Evolutionary conservation across 257 asterid genomes (phyloP).

Genomic region (Paraleonurus japonicus): DNA sequence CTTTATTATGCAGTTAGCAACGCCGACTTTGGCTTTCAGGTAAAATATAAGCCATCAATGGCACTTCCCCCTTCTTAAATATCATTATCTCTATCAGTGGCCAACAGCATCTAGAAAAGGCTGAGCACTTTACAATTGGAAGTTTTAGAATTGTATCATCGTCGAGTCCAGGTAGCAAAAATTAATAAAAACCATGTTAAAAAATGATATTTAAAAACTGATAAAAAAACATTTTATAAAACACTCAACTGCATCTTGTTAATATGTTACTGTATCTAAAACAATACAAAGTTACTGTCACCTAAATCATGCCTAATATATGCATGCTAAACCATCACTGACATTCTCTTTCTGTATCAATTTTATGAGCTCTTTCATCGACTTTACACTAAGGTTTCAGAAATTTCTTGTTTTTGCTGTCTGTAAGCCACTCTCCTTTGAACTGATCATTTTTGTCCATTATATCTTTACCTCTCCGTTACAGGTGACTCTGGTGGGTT

Average conservation of each 20-base stretch:
- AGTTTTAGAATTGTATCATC: constrained; percentile 1
- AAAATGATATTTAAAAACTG: neutral
- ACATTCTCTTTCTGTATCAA: constrained; percentile 1
- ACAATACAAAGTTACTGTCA: neutral
- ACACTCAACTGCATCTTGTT: neutral
- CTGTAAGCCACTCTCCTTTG: neutral
- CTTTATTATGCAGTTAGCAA: constrained; percentile 71
- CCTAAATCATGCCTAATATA: neutral
- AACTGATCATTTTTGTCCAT: constrained; percentile 18
- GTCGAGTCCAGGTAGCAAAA: neutral
- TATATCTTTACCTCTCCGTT: constrained; percentile 22
- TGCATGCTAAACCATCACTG: constrained; percentile 14
- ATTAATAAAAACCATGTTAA: neutral
- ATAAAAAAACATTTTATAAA: too few species aligned
- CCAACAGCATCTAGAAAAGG: neutral
- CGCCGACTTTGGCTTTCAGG: constrained; percentile 85
- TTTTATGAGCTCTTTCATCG: constrained; percentile 19
- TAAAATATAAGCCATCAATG: constrained; percentile 25
- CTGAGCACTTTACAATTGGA: neutral
- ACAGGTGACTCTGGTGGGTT: constrained; percentile 86
- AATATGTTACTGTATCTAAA: neutral
- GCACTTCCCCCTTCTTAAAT: constrained; percentile 5
- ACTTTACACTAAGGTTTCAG: neutral
- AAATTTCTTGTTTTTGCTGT: constrained; percentile 8
- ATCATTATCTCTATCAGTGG: neutral